Base-by-base conservation (phyloP, 495 filamentous ascomycete species). In the Aspergillus olivimuriae region DNA sequence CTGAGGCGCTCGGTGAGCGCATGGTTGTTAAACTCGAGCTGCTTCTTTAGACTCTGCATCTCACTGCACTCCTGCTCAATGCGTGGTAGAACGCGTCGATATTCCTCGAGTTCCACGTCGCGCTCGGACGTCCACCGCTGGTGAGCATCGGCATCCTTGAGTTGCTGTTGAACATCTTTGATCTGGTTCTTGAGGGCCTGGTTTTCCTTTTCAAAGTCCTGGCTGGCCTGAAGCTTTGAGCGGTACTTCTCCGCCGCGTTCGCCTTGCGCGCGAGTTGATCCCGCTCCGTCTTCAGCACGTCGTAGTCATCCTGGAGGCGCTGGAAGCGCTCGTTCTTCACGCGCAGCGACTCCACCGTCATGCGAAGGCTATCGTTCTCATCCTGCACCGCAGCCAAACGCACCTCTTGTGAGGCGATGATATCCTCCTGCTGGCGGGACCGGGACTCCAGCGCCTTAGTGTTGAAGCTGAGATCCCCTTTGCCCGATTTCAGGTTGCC, bases 231-330 rank as follows among this genome's bases (percentile, higher is more conserved):
- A 16, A 87, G 65, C 59, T 90, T 89, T 55, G 84, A 80, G 48
- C 81, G 78, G 51, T 83, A 82, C 45, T 86, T 83, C 43, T 88
- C 84, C 0, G 78, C 74, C 12, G 76, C 79, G 52, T 88, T 94
- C 19, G 87, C 83, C 57, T 87, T 87, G 61, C 85, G 84, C n/a
- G 76, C 69, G 6, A 91, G 74, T 46, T 88, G 79, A 42, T 83
- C 82, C 28, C 82, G 79, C 39, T 89, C 82, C 14, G 76, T 79
- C 45, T 81, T 83, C 28, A 91, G 73, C 44, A 86, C 77, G 45
- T 83, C 78, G 31, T 87, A 75, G 52, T 87, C 78, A 53, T 81
- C 77, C 31, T 80, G 74, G 12, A 84, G 65, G 39, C 75, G 76
- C 39, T 81, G 76, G 23, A 77, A 62, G 2, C 69, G 68, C 39